Evolutionary conservation across 148 eudicot genomes (phyloP).

Genomic region (Hydrangea macrophylla): DNA sequence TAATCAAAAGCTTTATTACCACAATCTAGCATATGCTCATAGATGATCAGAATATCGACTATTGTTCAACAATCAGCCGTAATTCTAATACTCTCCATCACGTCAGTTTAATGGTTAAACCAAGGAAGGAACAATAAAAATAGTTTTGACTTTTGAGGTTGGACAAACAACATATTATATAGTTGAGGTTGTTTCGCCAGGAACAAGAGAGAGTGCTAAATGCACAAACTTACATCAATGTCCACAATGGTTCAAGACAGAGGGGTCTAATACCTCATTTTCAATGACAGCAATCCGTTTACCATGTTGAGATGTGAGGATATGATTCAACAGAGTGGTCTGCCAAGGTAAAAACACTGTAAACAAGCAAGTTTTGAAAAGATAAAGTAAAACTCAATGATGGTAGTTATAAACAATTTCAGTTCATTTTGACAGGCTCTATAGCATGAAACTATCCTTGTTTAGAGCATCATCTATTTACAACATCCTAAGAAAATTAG

Average conservation of each 20-base stretch:
- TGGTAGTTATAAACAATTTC: no score
- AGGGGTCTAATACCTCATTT: constrained; percentile 57
- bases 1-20: neutral
- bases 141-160: no score
- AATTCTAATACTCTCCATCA: no score
- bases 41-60: no score
- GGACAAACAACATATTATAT: no score
- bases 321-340: constrained; percentile 89
- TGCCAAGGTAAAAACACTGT: constrained; percentile 25
- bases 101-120: no score
- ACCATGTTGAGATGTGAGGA: constrained; percentile 83
- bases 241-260: neutral
- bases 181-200: neutral
- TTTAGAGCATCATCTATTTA: no score
- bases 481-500: no score
- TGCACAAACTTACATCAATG: neutral
- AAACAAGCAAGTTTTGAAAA: neutral
- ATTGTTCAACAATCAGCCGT: no score
- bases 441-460: no score
- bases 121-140: no score
- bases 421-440: no score
- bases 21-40: neutral
- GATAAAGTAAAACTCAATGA: neutral
- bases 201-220: neutral
- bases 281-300: constrained; percentile 93